Evolutionary conservation across 1,284 basidiomycete genomes (phyloP).

Genomic region (Apiotrichum siamense): DNA sequence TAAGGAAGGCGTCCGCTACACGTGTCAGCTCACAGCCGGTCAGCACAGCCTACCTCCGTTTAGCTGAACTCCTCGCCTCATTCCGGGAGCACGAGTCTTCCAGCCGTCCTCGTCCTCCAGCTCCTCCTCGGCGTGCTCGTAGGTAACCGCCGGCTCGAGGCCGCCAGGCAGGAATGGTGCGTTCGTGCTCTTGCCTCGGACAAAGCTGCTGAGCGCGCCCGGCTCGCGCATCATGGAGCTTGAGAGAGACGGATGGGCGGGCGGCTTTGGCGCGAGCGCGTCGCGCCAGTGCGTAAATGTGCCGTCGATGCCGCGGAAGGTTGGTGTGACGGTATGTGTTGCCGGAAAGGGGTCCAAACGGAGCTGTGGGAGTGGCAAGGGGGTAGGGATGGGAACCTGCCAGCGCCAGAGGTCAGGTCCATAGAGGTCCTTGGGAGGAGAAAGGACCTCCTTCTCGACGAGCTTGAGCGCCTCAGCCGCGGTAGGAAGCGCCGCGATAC

Average conservation of each 20-base stretch:
- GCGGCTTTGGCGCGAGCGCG: constrained; percentile 49
- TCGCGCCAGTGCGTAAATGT: constrained; percentile 74
- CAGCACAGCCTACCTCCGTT: constrained; percentile 31
- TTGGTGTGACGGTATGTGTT: constrained; percentile 69
- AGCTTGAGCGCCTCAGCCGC: constrained; percentile 21
- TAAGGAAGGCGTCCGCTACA: constrained; percentile 43
- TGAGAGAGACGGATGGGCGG: constrained; percentile 61
- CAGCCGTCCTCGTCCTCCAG: constrained; percentile 43
- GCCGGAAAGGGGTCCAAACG: constrained; percentile 62
- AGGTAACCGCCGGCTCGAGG: constrained; percentile 46
- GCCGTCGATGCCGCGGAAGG: constrained; percentile 71
- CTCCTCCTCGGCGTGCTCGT: constrained; percentile 31
- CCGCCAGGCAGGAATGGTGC: constrained; percentile 91
- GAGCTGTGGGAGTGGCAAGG: constrained; percentile 51
- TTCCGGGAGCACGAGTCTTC: constrained; percentile 40
- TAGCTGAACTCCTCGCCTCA: constrained; percentile 38
- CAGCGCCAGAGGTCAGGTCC: constrained; percentile 34
- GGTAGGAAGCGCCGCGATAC: constrained; percentile 26
- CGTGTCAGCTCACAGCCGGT: constrained; percentile 3
- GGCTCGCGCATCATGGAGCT: constrained; percentile 79
- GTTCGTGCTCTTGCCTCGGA: constrained; percentile 84
- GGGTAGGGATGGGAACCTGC: constrained; percentile 38
- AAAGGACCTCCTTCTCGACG: constrained; percentile 34
- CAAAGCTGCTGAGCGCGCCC: constrained; percentile 69
- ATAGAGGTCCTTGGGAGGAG: constrained; percentile 33